Conservation (phyloP, 2,329 filamentous ascomycete species). For the Fusarium sp. region DNA sequence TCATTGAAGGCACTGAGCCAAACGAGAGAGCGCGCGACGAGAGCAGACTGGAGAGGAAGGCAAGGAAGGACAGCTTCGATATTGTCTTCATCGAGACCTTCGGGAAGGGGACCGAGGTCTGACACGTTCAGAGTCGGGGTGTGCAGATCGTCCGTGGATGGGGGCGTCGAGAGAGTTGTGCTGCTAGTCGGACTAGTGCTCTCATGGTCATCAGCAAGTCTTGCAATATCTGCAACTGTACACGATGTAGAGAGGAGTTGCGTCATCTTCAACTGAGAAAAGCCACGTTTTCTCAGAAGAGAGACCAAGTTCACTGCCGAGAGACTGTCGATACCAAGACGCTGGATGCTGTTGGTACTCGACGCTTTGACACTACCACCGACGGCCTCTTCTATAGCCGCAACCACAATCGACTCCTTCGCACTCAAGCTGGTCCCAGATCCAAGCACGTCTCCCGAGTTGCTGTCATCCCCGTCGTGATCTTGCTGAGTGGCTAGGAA, state of each 20-base stretch:
- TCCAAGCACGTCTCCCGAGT: accelerated
- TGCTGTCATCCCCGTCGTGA: accelerated
- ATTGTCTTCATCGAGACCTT: not conserved
- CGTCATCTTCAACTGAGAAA: slow-evolving; percentile 1
- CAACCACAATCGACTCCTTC: not conserved
- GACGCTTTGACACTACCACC: not conserved
- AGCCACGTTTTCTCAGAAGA: not conserved
- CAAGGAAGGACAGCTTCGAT: slow-evolving; percentile 15
- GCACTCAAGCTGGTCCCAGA: accelerated
- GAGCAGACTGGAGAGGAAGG: slow-evolving; percentile 18
- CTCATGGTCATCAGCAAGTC: not conserved
- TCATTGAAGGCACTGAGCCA: not conserved
- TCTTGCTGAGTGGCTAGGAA: not conserved
- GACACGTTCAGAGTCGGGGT: accelerated
- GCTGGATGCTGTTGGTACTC: not conserved
- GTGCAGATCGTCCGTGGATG: not conserved
- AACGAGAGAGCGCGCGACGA: slow-evolving; percentile 15
- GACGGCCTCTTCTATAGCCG: not conserved
- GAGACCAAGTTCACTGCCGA: slow-evolving; percentile 16
- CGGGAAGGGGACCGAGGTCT: not conserved
- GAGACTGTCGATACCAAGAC: slow-evolving; percentile 19
- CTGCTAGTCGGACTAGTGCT: not conserved
- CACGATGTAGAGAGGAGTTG: not conserved
- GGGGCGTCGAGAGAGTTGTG: not conserved
- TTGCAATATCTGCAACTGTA: not conserved